Evolutionary conservation across 352 stramenopile species (phyloP).

Genomic region (Phytophthora uliginosa): DNA sequence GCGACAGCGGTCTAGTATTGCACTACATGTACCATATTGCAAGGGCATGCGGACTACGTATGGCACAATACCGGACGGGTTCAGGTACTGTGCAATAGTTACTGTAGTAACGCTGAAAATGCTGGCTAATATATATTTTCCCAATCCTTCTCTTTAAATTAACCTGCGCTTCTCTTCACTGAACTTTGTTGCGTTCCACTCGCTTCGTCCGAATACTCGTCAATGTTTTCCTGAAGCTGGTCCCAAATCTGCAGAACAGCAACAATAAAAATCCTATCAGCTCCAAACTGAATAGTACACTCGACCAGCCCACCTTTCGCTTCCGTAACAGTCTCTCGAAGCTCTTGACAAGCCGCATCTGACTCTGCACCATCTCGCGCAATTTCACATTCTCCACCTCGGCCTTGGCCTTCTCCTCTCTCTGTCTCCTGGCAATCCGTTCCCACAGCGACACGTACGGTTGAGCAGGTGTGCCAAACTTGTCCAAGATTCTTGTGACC

Average conservation of each 20-base stretch:
- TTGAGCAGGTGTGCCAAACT: conserved; percentile 3
- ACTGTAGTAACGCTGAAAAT: no score
- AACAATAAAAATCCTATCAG: conserved; percentile 1
- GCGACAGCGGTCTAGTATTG: no score
- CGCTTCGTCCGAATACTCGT: neutral
- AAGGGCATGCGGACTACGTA: no score
- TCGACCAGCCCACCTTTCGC: conserved; percentile 23
- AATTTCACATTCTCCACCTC: conserved; percentile 62
- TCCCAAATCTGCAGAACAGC: conserved; percentile 33
- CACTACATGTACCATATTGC: no score
- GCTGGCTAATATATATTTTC: no score
- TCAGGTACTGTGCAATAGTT: no score
- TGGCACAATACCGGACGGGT: no score
- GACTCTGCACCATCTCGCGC: conserved; percentile 47
- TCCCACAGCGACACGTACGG: conserved; percentile 46
- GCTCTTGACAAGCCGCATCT: conserved; percentile 46
- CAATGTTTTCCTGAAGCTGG: conserved; percentile 35
- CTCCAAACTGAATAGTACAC: neutral
- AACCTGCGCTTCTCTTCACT: no score
- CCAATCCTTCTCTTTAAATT: no score
- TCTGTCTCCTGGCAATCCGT: conserved; percentile 49
- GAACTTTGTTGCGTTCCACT: no score
- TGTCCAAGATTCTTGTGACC: conserved; percentile 7
- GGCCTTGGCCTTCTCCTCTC: conserved; percentile 41
- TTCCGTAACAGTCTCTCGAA: conserved; percentile 55